These are phyloP conservation scores for Aspergillus quadricinctus DNA, from an alignment of 2,329 filamentous ascomycete species.

Conservation along the genomic window DNA sequence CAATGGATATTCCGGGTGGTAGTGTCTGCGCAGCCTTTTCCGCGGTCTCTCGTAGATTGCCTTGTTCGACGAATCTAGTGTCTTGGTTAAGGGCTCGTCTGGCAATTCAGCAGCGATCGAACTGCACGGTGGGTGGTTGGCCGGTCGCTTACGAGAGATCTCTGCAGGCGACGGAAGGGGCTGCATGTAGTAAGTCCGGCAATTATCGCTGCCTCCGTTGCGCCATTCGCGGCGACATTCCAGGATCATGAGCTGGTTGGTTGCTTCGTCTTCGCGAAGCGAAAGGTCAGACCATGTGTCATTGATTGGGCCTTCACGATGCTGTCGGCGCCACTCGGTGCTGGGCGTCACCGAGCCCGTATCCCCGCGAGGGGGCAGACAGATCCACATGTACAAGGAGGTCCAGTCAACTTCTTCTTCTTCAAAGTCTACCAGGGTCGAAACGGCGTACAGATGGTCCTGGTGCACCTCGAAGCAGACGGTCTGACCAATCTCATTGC, in stretches of 20 bases:
- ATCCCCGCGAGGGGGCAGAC: constrained; percentile 51
- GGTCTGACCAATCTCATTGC: constrained; percentile 61
- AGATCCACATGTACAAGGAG: constrained; percentile 64
- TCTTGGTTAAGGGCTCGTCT: constrained; percentile 27
- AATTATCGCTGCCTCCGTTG: constrained; percentile 52
- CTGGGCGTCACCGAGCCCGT: constrained; percentile 45
- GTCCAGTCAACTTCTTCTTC: constrained; percentile 62
- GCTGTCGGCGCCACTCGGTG: constrained; percentile 61
- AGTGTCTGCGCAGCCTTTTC: constrained; percentile 35
- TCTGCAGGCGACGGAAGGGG: constrained; percentile 31
- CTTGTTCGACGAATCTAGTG: constrained; percentile 22
- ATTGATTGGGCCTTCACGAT: constrained; percentile 67
- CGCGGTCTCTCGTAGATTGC: constrained; percentile 33
- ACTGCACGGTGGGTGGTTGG: constrained; percentile 7
- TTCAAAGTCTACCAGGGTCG: constrained; percentile 60
- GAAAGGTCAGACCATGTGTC: constrained; percentile 68
- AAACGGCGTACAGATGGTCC: constrained; percentile 64
- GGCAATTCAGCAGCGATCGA: constrained; percentile 14
- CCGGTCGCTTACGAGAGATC: constrained; percentile 11
- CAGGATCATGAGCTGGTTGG: constrained; percentile 56
- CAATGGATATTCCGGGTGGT: constrained; percentile 37
- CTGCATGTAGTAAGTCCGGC: constrained; percentile 62
- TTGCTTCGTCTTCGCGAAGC: constrained; percentile 57
- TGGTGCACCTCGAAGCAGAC: constrained; percentile 69
- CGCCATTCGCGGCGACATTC: constrained; percentile 68